Evolutionary conservation across 345 rosid genomes (phyloP).

Genomic region (Ceriops tagal): DNA sequence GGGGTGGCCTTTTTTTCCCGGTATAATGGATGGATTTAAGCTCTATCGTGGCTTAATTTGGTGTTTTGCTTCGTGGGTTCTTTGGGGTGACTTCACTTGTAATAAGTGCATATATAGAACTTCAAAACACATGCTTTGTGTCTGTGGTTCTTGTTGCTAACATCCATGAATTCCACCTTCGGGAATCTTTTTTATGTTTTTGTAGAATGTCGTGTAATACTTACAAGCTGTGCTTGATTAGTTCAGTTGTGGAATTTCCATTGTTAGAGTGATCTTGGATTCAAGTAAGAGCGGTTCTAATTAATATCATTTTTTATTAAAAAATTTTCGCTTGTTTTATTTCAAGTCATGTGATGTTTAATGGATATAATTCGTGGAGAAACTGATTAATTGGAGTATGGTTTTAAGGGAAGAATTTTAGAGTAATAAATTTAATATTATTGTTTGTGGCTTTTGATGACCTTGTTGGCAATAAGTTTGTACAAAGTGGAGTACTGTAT

Average conservation of each 20-base stretch:
- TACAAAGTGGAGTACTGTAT: background rate
- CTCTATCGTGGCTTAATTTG: background rate
- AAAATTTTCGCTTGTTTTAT: background rate
- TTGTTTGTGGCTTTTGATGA: background rate
- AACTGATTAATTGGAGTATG: background rate
- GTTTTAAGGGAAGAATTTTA: background rate
- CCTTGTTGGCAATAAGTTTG: background rate
- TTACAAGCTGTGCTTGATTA: background rate
- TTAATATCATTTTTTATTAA: background rate
- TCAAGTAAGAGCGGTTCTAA: background rate
- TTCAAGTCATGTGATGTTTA: too few relatives aligned
- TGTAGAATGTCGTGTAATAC: background rate
- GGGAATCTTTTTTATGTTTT: background rate
- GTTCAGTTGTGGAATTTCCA: background rate
- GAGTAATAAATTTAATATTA: too few relatives aligned
- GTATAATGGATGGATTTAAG: background rate
- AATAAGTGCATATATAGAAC: background rate
- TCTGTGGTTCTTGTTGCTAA: background rate
- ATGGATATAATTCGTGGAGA: background rate
- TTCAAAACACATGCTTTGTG: constrained; percentile 3
- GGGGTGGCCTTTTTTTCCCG: background rate
- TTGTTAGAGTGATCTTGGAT: background rate
- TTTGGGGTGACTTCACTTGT: background rate
- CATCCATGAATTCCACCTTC: background rate
- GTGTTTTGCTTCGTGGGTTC: background rate